Conservation (phyloP, 257 asterid species). For the Ophiorrhiza pumila region DNA sequence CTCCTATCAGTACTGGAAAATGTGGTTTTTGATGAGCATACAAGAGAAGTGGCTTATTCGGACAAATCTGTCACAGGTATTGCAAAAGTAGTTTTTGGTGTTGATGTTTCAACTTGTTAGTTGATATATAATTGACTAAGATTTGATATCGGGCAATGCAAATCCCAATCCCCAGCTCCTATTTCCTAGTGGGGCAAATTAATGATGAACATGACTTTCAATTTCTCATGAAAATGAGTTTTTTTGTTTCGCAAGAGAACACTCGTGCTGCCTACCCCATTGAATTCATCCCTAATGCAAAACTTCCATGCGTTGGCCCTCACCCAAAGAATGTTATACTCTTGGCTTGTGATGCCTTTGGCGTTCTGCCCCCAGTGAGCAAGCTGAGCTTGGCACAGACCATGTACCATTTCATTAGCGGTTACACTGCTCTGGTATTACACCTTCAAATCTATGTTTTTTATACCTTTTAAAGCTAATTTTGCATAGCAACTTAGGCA, state of each 20-base stretch:
- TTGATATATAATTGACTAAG: no score
- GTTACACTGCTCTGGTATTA: slow-evolving; percentile 73
- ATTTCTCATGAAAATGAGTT: no score
- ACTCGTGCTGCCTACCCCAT: slow-evolving; percentile 94
- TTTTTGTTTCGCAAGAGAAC: no score
- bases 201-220: no score
- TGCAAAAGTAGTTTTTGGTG: no score
- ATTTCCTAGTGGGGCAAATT: no score
- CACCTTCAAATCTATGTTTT: not conserved
- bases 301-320: slow-evolving; percentile 91
- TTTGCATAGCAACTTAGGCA: not conserved
- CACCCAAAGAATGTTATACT: slow-evolving; percentile 90
- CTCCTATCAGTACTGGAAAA: slow-evolving; percentile 65
- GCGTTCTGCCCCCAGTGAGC: slow-evolving; percentile 97
- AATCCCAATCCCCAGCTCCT: no score
- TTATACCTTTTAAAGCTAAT: not conserved
- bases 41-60: slow-evolving; percentile 76
- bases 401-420: slow-evolving; percentile 84
- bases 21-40: slow-evolving; percentile 87
- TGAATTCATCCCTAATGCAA: slow-evolving; percentile 84
- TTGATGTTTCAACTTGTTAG: no score
- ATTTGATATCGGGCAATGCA: no score
- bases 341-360: slow-evolving; percentile 91
- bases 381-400: slow-evolving; percentile 76
- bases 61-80: slow-evolving; percentile 95